Evolutionary conservation across 331 rosid species (phyloP), one percentile per base, ranked within the genome.

Genomic region (Stylosanthes scabra): DNA sequence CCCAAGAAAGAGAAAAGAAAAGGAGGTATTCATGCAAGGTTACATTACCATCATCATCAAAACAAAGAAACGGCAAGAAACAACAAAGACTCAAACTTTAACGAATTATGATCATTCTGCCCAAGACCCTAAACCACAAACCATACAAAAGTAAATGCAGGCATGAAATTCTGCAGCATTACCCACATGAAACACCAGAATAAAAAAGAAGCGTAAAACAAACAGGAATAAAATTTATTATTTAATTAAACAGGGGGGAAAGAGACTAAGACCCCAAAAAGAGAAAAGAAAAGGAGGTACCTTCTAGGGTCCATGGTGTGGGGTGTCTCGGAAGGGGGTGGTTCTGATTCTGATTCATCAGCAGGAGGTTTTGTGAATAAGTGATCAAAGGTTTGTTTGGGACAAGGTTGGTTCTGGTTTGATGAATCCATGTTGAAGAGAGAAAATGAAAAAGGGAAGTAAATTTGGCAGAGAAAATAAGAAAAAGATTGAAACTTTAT

Each of bases 221-320:
- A 20, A 20, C 25, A 20, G 25, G 25, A 20, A 20, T 20, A 20
- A 20, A 20, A 20, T 20, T 20, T 20, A 20, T 20, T 20, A 20
- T 20, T 20, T 20, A 20, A 20, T 20, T 20, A 20, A 20, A 20
- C 25, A 20, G 25, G 25, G 25, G 1, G 1, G 1, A 20, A 20
- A 20, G 1, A 20, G 1, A 20, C 25, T 20, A 20, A 20, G 25
- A 20, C 25, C 25, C 25, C 25, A 20, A 20, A 20, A 20, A 20
- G 25, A 47, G 25, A 46, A 14, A 59, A 20, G 4, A 0, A 70
- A 29, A 13, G 14, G 13, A 20, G 42, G 28, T 8, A 88, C 96
- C 88, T 71, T 83, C 91, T 83, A 65, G 86, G 93, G 13, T 57
- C 73, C 72, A 84, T 61, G 67, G 46, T 16, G 39, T 47, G 44